Percentiles rank a stretch among this genome's conserved stretches.
Conservation (phyloP, 2,329 filamentous ascomycete species). For the Xylaria multiplex region DNA sequence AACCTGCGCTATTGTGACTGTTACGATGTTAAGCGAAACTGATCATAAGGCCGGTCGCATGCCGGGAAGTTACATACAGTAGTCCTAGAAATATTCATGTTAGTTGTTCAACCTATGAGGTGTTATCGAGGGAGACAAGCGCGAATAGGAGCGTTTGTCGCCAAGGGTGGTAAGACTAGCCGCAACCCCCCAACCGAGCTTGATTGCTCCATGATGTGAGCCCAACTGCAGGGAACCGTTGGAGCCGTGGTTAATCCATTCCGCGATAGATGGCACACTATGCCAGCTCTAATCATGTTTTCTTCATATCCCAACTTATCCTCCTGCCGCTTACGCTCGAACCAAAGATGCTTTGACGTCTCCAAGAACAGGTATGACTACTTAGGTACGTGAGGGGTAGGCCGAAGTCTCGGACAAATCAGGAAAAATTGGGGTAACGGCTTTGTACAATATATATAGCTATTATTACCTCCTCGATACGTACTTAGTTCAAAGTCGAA, state of each 20-base stretch:
- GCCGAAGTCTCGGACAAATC: background rate
- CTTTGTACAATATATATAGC: conserved; percentile 1
- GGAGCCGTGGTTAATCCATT: conserved; percentile 22
- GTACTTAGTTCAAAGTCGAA: conserved; percentile 11
- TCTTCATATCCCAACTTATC: conserved; percentile 8
- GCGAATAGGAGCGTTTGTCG: conserved; percentile 13
- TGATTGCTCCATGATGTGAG: conserved; percentile 10
- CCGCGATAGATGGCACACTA: conserved; percentile 19
- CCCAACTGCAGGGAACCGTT: conserved; percentile 11
- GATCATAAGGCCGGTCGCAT: conserved; percentile 5
- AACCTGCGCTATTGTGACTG: conserved; percentile 6
- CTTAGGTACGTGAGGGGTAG: background rate
- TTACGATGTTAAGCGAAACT: conserved; percentile 4
- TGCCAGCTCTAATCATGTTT: conserved; percentile 3
- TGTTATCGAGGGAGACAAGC: conserved; percentile 14
- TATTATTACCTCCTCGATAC: background rate
- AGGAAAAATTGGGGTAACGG: background rate
- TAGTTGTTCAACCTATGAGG: conserved; percentile 9
- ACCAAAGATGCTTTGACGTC: background rate
- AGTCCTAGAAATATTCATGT: conserved; percentile 3
- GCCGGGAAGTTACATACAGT: conserved; percentile 20
- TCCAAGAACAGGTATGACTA: background rate
- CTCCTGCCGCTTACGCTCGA: conserved; percentile 16
- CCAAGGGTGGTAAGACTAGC: conserved; percentile 18
- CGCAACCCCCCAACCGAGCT: background rate